Percentiles rank a stretch among this genome's conserved stretches.
These are phyloP conservation scores for Amphicarpaea edgeworthii DNA, from an alignment of 306 rosid species.

Conservation along the genomic window DNA sequence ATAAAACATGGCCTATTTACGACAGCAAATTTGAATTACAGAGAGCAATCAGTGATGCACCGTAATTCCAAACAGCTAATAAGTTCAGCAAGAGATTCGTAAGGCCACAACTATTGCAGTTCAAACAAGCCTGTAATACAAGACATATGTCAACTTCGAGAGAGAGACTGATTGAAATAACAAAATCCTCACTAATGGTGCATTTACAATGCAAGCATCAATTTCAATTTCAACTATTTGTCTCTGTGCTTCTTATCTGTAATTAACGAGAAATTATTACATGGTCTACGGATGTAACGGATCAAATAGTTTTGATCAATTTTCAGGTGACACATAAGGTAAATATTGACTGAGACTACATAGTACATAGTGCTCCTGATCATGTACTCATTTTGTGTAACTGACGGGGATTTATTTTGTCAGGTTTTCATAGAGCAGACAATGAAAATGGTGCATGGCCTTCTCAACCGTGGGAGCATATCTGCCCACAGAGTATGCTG, in stretches of 20 bases:
- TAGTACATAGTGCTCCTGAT: neutral
- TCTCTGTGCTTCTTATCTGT: neutral
- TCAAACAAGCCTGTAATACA: slow-evolving; percentile 6
- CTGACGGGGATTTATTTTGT: slow-evolving; percentile 33
- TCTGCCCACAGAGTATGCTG: slow-evolving; percentile 75
- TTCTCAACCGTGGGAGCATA: slow-evolving; percentile 84
- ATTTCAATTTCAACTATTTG: slow-evolving; percentile 20
- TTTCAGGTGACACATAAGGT: neutral
- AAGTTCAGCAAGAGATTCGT: slow-evolving; percentile 17
- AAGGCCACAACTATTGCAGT: slow-evolving; percentile 11
- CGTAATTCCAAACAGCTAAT: slow-evolving; percentile 1
- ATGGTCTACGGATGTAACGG: no score
- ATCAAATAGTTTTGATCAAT: neutral
- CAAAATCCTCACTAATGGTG: neutral
- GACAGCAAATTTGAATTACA: neutral
- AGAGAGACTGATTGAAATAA: no score
- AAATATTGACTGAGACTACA: neutral
- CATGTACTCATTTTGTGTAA: neutral
- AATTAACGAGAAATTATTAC: slow-evolving; percentile 19
- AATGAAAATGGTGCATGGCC: slow-evolving; percentile 94
- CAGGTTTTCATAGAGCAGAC: slow-evolving; percentile 64
- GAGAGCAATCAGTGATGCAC: neutral
- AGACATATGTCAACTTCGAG: neutral
- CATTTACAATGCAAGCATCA: slow-evolving; percentile 17
- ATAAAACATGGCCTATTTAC: slow-evolving; percentile 1